Evolutionary conservation across 352 stramenopile genomes (phyloP), one percentile per base, ranked within the genome.

Genomic region (Phytophthora hibernalis): DNA sequence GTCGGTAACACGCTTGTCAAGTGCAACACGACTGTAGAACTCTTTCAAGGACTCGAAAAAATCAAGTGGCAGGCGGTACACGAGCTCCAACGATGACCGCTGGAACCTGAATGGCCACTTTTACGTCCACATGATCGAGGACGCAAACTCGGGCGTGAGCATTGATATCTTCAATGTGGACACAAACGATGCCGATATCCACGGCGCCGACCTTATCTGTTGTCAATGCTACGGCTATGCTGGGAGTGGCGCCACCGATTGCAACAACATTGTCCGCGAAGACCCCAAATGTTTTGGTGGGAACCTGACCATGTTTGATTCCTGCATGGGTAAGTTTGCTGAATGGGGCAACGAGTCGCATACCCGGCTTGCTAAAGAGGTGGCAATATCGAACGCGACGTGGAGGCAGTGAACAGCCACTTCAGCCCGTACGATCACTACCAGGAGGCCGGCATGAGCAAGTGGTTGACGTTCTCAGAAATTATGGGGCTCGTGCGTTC

Each of bases 371-470:
- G 28, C 45, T 2, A n/a, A 53, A 21, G 24, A 48, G 11, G 63
- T 57, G 24, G 45, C 30, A 10, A 1, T 12, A 16, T 73, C 65
- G 18, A 69, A 40, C 1, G 66, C 66, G 1, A 74, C 66, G 11
- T 74, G 59, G 59, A 74, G 37, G 58, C 70, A 5, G 60, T 70
- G 0, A 70, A 62, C 28, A 70, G 47, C 42, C 60, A 74, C 43
- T 70, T 60, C 42, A 61, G 60, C 47, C 43, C 54, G 12, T 62
- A 54, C 31, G 24, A 59, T 5, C 60, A 74, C 54, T 74, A 66
- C 26, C 7, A 3, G 0, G 33, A 74, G 15, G 13, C 9, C 5
- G 54, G 59, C 1, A 67, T 67, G 59, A 49, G 55, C 59, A 61
- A 61, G 42, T 67, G 59, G 59, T 61, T 67, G 49, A 61, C 11